Percentiles rank a stretch among this genome's conserved stretches.
Evolutionary conservation across 148 eudicot genomes (phyloP).

Genomic region (Dysphania ambrosioides): DNA sequence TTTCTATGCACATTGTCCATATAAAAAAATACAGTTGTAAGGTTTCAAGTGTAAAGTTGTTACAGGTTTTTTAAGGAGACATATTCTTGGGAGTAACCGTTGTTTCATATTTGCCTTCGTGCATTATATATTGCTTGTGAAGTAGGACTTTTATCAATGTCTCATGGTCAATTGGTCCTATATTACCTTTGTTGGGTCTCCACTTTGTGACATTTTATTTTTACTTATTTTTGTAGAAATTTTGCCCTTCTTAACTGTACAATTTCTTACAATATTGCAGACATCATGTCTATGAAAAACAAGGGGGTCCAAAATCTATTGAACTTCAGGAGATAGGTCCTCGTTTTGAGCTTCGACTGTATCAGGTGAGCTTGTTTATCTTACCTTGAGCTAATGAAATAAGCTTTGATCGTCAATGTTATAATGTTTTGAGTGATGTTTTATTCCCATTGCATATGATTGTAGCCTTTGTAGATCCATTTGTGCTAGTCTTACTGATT

Average conservation of each 20-base stretch:
- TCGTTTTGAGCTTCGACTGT: constrained; percentile 80
- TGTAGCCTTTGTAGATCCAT: not conserved
- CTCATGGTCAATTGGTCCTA: not conserved
- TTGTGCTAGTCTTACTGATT: not conserved
- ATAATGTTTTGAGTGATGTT: not conserved
- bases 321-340: constrained; percentile 95
- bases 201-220: not conserved
- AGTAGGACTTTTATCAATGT: no score
- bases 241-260: not conserved
- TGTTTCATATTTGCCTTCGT: no score
- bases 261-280: constrained; percentile 33
- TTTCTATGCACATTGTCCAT: not conserved
- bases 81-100: not conserved
- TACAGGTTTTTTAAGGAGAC: not conserved
- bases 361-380: constrained; percentile 48
- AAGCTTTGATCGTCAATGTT: not conserved
- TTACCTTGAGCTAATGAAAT: not conserved
- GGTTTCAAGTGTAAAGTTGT: no score
- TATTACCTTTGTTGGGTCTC: not conserved
- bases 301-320: constrained; percentile 83
- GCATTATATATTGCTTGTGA: no score
- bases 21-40: not conserved
- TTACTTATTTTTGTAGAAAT: not conserved
- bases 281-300: constrained; percentile 86
- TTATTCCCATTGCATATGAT: not conserved